Evolutionary conservation across 805 yeast species (phyloP).

Genomic region (Candida tibetensis): DNA sequence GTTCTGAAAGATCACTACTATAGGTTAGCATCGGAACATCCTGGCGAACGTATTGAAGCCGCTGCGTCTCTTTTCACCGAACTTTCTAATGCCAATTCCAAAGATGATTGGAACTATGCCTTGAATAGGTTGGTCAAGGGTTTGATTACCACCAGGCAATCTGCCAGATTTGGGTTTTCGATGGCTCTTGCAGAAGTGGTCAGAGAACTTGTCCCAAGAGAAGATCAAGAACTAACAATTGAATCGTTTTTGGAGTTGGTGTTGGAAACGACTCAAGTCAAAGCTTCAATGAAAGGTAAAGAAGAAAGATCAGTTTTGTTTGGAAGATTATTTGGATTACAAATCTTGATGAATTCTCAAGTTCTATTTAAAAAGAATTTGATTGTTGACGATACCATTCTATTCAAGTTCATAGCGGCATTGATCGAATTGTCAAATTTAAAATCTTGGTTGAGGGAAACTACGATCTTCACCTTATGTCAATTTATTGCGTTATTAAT

Average conservation of each 20-base stretch:
- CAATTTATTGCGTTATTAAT: conserved; percentile 36
- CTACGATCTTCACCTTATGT: conserved; percentile 68
- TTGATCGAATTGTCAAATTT: conserved; percentile 55
- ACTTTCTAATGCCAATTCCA: conserved; percentile 40
- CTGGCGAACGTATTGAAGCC: conserved; percentile 66
- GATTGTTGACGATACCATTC: conserved; percentile 17
- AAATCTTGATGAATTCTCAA: conserved; percentile 57
- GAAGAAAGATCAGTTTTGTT: conserved; percentile 77
- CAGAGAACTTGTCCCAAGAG: conserved; percentile 26
- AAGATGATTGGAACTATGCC: conserved; percentile 78
- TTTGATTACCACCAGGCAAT: conserved; percentile 73
- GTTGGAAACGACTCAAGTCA: conserved; percentile 32
- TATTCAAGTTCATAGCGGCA: conserved; percentile 43
- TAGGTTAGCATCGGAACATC: conserved; percentile 71
- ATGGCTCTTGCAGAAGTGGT: conserved; percentile 76
- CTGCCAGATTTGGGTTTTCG: conserved; percentile 85
- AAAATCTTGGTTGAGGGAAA: conserved; percentile 86
- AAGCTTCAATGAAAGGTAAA: conserved; percentile 60
- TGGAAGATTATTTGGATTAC: conserved; percentile 83
- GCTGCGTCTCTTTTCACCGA: conserved; percentile 67
- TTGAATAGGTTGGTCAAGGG: conserved; percentile 77
- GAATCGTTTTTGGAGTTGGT: conserved; percentile 37
- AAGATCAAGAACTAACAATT: conserved; percentile 29
- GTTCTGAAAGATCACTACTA: conserved; percentile 77
- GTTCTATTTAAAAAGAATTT: conserved; percentile 20